A percentile compares a stretch with the other conserved stretches of the same genome.
phyloP scores from a whole-genome alignment of 371 early-diverging fungal species.

The Mortierella sp. region DNA sequence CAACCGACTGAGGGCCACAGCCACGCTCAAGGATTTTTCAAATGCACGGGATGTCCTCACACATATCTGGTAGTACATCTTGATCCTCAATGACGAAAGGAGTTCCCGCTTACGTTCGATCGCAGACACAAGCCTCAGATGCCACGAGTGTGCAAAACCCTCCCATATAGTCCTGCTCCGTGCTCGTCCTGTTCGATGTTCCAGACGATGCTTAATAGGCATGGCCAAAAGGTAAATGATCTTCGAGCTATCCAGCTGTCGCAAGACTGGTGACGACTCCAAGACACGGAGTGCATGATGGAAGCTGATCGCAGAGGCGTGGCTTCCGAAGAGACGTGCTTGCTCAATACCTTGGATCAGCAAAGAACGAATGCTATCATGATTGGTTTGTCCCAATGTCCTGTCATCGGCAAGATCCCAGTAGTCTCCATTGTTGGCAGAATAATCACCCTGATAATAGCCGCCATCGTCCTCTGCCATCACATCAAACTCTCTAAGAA shows the following conservation, averaged over 20 bases:
- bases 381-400: not conserved
- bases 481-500: slow-evolving; percentile 52
- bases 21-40: slow-evolving; percentile 38
- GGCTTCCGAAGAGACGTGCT: slow-evolving; percentile 44
- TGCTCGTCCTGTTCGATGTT: slow-evolving; percentile 33
- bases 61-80: slow-evolving; percentile 53
- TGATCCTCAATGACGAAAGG: slow-evolving; percentile 48
- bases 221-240: slow-evolving; percentile 50
- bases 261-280: slow-evolving; percentile 24
- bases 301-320: slow-evolving; percentile 48
- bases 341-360: slow-evolving; percentile 49
- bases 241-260: slow-evolving; percentile 40
- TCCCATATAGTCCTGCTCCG: slow-evolving; percentile 47
- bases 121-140: slow-evolving; percentile 35
- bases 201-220: slow-evolving; percentile 48
- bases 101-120: slow-evolving; percentile 40
- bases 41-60: slow-evolving; percentile 43
- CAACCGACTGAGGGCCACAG: slow-evolving; percentile 27
- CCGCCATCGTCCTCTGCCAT: slow-evolving; percentile 7
- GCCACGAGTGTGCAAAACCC: slow-evolving; percentile 49
- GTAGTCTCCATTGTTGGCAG: not conserved
- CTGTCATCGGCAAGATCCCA: not conserved
- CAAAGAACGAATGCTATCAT: slow-evolving; percentile 25
- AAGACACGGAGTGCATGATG: slow-evolving; percentile 52
- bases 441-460: not conserved